phyloP scores from a whole-genome alignment of 1,284 basidiomycete genomes.

The Ustilago crameri region DNA sequence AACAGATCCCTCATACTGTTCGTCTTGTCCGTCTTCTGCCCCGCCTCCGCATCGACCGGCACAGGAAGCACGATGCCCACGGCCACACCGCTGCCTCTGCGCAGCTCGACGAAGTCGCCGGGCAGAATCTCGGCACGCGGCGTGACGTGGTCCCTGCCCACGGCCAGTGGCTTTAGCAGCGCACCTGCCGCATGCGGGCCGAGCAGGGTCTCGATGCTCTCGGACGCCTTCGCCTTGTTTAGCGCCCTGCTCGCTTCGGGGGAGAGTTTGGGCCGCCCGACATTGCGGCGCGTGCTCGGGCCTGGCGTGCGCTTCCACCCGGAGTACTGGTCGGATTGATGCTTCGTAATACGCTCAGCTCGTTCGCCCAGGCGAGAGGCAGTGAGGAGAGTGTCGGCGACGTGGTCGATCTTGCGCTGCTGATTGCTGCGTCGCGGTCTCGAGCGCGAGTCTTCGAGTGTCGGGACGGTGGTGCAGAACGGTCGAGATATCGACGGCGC shows the following conservation, averaged over 20 bases:
- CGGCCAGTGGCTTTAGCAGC: slow-evolving; percentile 14
- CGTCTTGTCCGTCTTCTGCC: background rate
- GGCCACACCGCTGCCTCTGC: background rate
- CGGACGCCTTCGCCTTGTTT: background rate
- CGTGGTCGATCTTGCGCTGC: background rate
- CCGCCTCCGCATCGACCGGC: slow-evolving; percentile 15
- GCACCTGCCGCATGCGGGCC: slow-evolving; percentile 17
- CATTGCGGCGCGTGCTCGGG: slow-evolving; percentile 28
- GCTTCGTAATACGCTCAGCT: slow-evolving; percentile 16
- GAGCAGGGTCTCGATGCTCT: slow-evolving; percentile 17
- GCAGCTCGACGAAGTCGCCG: slow-evolving; percentile 50
- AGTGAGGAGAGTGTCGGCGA: slow-evolving; percentile 31
- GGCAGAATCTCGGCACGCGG: slow-evolving; percentile 22
- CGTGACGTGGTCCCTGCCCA: slow-evolving; percentile 21
- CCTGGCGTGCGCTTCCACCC: slow-evolving; percentile 43
- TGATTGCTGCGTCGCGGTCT: slow-evolving; percentile 9
- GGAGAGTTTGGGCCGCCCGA: slow-evolving; percentile 25
- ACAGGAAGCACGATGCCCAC: slow-evolving; percentile 27
- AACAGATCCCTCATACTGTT: slow-evolving; percentile 22
- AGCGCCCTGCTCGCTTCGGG: slow-evolving; percentile 18
- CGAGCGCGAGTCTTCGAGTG: background rate
- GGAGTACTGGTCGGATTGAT: slow-evolving; percentile 20
- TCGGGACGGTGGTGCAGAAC: slow-evolving; percentile 1
- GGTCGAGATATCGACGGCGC: background rate
- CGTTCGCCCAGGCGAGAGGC: slow-evolving; percentile 22